phyloP scores from a whole-genome alignment of 2,329 filamentous ascomycete species.

The Fusarium sulawesiense region DNA sequence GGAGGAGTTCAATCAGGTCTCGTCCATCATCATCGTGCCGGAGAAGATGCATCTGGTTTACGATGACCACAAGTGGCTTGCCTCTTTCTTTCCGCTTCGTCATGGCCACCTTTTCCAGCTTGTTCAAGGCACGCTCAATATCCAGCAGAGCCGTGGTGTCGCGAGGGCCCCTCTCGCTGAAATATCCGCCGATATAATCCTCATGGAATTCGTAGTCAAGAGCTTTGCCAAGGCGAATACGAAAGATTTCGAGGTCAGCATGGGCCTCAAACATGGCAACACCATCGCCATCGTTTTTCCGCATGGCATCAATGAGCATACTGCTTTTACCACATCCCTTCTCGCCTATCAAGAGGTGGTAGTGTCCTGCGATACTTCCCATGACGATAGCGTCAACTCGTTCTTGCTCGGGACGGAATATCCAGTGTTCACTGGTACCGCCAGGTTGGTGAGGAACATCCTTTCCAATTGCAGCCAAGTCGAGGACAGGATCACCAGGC shows the following conservation, averaged over 20 bases:
- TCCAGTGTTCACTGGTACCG: slow-evolving; percentile 69
- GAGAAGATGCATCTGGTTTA: slow-evolving; percentile 93
- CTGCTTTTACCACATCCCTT: slow-evolving; percentile 97
- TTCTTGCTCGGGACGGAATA: slow-evolving; percentile 82
- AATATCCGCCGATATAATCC: slow-evolving; percentile 96
- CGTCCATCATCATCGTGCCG: slow-evolving; percentile 93
- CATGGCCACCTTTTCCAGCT: slow-evolving; percentile 94
- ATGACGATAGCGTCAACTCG: slow-evolving; percentile 85
- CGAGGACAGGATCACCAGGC: slow-evolving; percentile 90
- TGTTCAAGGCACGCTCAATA: slow-evolving; percentile 97
- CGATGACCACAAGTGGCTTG: slow-evolving; percentile 86
- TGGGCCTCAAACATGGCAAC: slow-evolving; percentile 97
- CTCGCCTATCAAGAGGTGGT: slow-evolving; percentile 91
- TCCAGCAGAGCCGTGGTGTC: slow-evolving; percentile 93
- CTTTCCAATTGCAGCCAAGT: slow-evolving; percentile 76
- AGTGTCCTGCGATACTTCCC: slow-evolving; percentile 80
- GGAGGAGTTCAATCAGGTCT: slow-evolving; percentile 91
- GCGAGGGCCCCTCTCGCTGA: slow-evolving; percentile 91
- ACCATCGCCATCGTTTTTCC: slow-evolving; percentile 87
- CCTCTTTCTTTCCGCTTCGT: slow-evolving; percentile 70
- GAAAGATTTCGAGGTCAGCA: slow-evolving; percentile 93
- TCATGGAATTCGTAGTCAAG: slow-evolving; percentile 97
- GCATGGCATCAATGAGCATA: slow-evolving; percentile 96
- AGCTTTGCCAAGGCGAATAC: slow-evolving; percentile 90
- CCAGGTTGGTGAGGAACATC: slow-evolving; percentile 60